A percentile compares a stretch with the other conserved stretches of the same genome.
phyloP scores from a whole-genome alignment of 2,329 filamentous ascomycete genomes.

The Monilinia aucupariae region DNA sequence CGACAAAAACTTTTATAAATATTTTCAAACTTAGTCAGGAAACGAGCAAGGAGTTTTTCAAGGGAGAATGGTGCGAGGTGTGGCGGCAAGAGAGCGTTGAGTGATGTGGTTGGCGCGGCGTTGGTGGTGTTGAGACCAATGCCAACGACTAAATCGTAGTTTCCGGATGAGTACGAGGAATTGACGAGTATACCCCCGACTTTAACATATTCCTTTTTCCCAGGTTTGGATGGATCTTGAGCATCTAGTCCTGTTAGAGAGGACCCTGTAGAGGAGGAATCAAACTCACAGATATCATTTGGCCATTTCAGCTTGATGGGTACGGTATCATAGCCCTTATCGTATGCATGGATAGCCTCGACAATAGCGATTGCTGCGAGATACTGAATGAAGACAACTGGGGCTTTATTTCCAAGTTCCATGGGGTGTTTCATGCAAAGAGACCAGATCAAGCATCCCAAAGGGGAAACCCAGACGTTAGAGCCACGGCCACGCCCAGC shows the following conservation, averaged over 20 bases:
- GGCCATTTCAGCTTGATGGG: conserved; percentile 94
- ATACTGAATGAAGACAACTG: conserved; percentile 92
- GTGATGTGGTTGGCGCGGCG: conserved; percentile 75
- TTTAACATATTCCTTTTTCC: conserved; percentile 63
- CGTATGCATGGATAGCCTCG: conserved; percentile 76
- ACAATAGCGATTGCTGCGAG: conserved; percentile 83
- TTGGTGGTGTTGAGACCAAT: conserved; percentile 85
- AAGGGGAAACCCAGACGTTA: conserved; percentile 92
- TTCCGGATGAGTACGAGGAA: conserved; percentile 68
- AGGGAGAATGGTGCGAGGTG: conserved; percentile 55
- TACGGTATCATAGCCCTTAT: conserved; percentile 64
- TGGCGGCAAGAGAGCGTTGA: conserved; percentile 63
- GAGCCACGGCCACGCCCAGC: conserved; percentile 81
- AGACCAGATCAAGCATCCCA: conserved; percentile 81
- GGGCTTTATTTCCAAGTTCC: conserved; percentile 62
- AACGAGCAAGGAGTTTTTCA: conserved; percentile 76
- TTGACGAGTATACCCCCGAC: conserved; percentile 92
- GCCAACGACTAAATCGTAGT: conserved; percentile 81
- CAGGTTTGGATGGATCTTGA: conserved; percentile 53
- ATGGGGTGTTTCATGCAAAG: conserved; percentile 80
- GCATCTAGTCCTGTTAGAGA: conserved; percentile 46
- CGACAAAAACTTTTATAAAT: conserved; percentile 71
- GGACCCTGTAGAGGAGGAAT: not conserved
- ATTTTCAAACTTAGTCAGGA: conserved; percentile 71
- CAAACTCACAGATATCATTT: conserved; percentile 74